Evolutionary conservation across 108 stramenopile genomes (phyloP).

Genomic region (Pseudonitzschia multiseries): DNA sequence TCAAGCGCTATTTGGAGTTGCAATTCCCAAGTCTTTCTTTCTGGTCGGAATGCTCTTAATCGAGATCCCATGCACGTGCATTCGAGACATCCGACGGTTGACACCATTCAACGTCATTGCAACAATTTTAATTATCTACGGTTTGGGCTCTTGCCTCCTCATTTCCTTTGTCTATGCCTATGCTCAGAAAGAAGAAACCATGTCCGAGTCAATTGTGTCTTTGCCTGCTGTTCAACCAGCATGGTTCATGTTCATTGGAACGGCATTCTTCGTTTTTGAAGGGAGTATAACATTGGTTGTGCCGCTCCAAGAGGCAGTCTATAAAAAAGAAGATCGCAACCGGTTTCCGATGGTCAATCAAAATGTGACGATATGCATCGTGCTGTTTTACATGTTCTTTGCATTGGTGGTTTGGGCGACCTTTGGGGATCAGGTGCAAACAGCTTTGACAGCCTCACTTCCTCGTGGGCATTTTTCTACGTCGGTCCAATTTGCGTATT

Average conservation of each 20-base stretch:
- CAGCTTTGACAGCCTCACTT: conserved; percentile 50
- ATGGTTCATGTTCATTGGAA: conserved; percentile 61
- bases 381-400: conserved; percentile 50
- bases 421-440: conserved; percentile 45
- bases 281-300: conserved; percentile 56
- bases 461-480: conserved; percentile 38
- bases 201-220: conserved; percentile 14
- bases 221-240: conserved; percentile 25
- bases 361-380: conserved; percentile 37
- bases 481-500: conserved; percentile 50
- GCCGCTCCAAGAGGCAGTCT: conserved; percentile 55
- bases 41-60: conserved; percentile 38
- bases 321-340: conserved; percentile 33
- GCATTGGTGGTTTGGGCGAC: conserved; percentile 47
- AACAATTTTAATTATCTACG: conserved; percentile 49
- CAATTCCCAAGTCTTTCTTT: conserved; percentile 22
- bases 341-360: conserved; percentile 38
- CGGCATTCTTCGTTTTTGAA: conserved; percentile 55
- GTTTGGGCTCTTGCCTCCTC: conserved; percentile 32
- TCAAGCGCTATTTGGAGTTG: conserved; percentile 22
- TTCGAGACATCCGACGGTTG: conserved; percentile 48
- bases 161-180: conserved; percentile 27
- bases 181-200: conserved; percentile 10
- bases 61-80: conserved; percentile 49
- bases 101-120: conserved; percentile 52